Percentiles rank a stretch among this genome's conserved stretches.
Conservation (phyloP, 495 filamentous ascomycete species). For the Neurospora tetraspora region DNA sequence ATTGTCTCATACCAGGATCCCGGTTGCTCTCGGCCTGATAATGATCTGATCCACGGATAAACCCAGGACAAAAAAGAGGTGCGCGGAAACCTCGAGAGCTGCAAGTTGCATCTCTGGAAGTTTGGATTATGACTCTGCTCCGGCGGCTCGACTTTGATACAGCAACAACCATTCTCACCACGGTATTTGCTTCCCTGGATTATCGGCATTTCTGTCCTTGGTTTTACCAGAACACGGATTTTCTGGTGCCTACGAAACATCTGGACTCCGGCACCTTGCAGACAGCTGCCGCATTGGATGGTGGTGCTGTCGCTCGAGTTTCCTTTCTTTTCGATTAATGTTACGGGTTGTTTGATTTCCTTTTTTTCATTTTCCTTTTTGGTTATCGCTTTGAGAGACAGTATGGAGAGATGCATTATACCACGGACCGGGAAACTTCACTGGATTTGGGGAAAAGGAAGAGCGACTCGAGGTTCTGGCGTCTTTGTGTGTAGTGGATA, state of each 20-base stretch:
- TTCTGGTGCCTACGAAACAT: slow-evolving; percentile 3
- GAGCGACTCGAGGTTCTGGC: slow-evolving; percentile 6
- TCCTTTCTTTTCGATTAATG: slow-evolving; percentile 9
- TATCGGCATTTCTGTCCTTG: background rate
- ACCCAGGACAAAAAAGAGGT: slow-evolving; percentile 26
- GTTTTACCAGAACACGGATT: slow-evolving; percentile 5
- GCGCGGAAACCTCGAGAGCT: slow-evolving; percentile 27
- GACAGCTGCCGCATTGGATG: slow-evolving; percentile 5
- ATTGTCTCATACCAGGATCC: slow-evolving; percentile 18
- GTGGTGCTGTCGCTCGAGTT: slow-evolving; percentile 19
- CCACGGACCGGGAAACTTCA: slow-evolving; percentile 12
- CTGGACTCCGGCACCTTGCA: slow-evolving; percentile 6
- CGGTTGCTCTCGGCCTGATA: slow-evolving; percentile 15
- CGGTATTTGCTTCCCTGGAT: slow-evolving; percentile 2
- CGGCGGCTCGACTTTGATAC: slow-evolving; percentile 6
- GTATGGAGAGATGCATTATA: slow-evolving; percentile 16
- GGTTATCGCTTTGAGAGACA: slow-evolving; percentile 11
- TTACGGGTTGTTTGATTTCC: slow-evolving; percentile 17
- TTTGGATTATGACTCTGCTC: background rate
- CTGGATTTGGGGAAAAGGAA: slow-evolving; percentile 9
- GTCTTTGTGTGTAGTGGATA: slow-evolving; percentile 7
- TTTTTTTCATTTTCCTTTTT: slow-evolving; percentile 19
- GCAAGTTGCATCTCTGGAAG: slow-evolving; percentile 35
- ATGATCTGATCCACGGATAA: slow-evolving; percentile 28
- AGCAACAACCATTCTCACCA: background rate